These are phyloP conservation scores for Afroboletus lepidellus DNA, from an alignment of 1,284 basidiomycete species.

Conservation along the genomic window DNA sequence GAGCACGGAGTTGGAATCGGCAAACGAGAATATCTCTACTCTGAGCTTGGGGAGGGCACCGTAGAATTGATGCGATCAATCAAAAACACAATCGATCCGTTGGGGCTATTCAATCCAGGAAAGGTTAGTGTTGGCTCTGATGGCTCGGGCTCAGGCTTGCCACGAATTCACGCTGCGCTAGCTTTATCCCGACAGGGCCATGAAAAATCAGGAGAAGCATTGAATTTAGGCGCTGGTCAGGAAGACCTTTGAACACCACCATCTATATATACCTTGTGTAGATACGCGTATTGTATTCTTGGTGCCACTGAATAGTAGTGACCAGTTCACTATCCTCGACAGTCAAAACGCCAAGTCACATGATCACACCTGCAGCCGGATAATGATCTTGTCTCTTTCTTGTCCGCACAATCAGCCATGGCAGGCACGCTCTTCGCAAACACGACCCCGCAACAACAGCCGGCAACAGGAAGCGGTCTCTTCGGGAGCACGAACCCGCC, in stretches of 20 bases:
- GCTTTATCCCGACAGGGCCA: conserved; percentile 29
- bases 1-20: conserved; percentile 91
- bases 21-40: conserved; percentile 71
- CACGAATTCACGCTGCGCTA: not conserved
- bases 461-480: conserved; percentile 10
- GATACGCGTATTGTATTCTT: too few relatives aligned
- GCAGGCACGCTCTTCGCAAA: conserved; percentile 19
- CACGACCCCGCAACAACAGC: conserved; percentile 19
- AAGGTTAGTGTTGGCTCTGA: conserved; percentile 49
- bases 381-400: not conserved
- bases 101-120: conserved; percentile 81
- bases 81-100: conserved; percentile 75
- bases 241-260: too few relatives aligned
- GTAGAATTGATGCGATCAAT: conserved; percentile 84
- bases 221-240: conserved; percentile 2
- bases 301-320: too few relatives aligned
- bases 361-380: too few relatives aligned
- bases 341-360: too few relatives aligned
- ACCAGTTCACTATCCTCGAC: too few relatives aligned
- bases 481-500: conserved; percentile 15
- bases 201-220: conserved; percentile 15
- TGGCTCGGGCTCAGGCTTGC: not conserved
- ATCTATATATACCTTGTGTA: too few relatives aligned
- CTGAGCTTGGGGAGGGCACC: conserved; percentile 81
- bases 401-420: conserved; percentile 7